These are phyloP conservation scores for Ascochyta fabae DNA, from an alignment of 2,329 filamentous ascomycete genomes.

Conservation along the genomic window DNA sequence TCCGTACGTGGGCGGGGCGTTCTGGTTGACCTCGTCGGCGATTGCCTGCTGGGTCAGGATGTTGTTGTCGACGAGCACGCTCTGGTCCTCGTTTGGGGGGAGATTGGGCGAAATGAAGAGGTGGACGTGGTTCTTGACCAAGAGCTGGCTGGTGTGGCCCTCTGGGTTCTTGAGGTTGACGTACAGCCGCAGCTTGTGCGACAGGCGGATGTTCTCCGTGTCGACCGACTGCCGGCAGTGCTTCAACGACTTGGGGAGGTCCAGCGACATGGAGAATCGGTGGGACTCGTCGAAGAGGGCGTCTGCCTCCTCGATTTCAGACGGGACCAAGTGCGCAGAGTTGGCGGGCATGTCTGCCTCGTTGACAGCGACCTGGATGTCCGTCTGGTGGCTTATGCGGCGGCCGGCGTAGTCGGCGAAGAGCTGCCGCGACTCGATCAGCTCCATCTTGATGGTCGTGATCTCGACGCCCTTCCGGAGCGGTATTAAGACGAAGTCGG, in stretches of 20 bases:
- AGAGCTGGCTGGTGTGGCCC: conserved; percentile 90
- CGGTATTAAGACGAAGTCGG: conserved; percentile 87
- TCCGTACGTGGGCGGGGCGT: conserved; percentile 91
- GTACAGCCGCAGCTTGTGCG: conserved; percentile 90
- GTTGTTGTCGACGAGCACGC: conserved; percentile 60
- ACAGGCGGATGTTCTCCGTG: conserved; percentile 85
- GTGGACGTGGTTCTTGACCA: conserved; percentile 87
- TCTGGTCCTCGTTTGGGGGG: conserved; percentile 85
- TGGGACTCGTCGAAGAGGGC: conserved; percentile 63
- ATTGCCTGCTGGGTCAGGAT: conserved; percentile 50
- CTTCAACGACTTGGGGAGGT: conserved; percentile 80
- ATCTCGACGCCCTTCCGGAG: conserved; percentile 87
- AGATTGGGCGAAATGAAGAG: conserved; percentile 96
- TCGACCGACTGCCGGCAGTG: conserved; percentile 90
- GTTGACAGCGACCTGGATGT: conserved; percentile 41
- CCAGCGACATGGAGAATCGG: conserved; percentile 64
- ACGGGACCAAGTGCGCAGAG: conserved; percentile 38
- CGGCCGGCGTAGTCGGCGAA: conserved; percentile 54
- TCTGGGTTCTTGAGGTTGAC: conserved; percentile 94
- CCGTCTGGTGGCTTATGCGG: conserved; percentile 39
- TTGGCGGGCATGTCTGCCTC: conserved; percentile 47
- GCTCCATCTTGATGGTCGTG: conserved; percentile 78
- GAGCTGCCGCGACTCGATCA: conserved; percentile 68
- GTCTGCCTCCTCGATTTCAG: conserved; percentile 36
- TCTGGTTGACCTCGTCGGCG: conserved; percentile 63